These are phyloP conservation scores for Aurinia saxatilis DNA, from an alignment of 345 rosid genomes.

Conservation along the genomic window DNA sequence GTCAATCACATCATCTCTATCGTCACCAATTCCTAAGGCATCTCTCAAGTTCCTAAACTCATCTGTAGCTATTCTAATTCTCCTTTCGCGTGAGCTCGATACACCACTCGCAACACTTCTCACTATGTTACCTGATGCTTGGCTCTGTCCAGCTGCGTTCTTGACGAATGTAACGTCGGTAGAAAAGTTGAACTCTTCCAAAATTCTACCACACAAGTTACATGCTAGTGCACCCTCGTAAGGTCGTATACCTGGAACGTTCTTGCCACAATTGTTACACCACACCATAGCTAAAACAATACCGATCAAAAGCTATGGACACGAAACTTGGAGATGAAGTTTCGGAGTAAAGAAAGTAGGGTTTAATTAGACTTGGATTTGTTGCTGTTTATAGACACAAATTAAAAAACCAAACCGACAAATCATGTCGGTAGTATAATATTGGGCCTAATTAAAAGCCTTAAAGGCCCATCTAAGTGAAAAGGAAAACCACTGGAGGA, in stretches of 20 bases:
- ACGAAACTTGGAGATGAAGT: no score
- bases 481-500: neutral
- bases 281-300: no score
- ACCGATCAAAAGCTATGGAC: no score
- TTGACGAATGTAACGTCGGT: conserved; percentile 2
- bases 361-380: no score
- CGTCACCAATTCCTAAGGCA: conserved; percentile 61
- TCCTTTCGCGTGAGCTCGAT: conserved; percentile 46
- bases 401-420: no score
- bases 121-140: conserved; percentile 44
- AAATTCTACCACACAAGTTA: conserved; percentile 2
- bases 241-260: no score
- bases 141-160: conserved; percentile 27
- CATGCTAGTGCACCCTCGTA: neutral
- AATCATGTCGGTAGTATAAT: no score
- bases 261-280: no score
- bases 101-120: conserved; percentile 43
- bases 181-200: conserved; percentile 3
- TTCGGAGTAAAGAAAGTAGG: no score
- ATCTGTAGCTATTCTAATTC: conserved; percentile 47
- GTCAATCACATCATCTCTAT: conserved; percentile 41
- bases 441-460: neutral
- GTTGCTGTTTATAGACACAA: no score
- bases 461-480: neutral
- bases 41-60: conserved; percentile 45